These are phyloP conservation scores for Rosa chinensis DNA, from an alignment of 306 rosid species.

Conservation along the genomic window DNA sequence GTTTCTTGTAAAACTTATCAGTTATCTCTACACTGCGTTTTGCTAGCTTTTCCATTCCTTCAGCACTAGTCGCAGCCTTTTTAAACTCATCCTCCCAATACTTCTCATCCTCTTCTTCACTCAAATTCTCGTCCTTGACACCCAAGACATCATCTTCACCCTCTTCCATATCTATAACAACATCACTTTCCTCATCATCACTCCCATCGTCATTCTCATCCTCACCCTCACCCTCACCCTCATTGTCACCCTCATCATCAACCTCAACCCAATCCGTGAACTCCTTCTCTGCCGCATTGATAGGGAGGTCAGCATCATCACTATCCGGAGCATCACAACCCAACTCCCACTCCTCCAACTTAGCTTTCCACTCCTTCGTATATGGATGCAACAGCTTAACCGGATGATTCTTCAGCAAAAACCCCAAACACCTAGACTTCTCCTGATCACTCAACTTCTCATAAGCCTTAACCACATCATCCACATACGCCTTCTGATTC, in stretches of 20 bases:
- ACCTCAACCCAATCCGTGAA: constrained; percentile 81
- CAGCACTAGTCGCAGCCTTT: constrained; percentile 55
- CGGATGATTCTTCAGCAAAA: constrained; percentile 75
- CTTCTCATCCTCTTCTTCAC: constrained; percentile 32
- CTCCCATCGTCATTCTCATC: constrained; percentile 32
- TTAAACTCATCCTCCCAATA: constrained; percentile 59
- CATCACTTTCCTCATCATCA: constrained; percentile 27
- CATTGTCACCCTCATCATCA: constrained; percentile 30
- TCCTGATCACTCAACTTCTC: constrained; percentile 76
- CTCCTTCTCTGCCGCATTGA: constrained; percentile 49
- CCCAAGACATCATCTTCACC: constrained; percentile 20
- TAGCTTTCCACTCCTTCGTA: constrained; percentile 94
- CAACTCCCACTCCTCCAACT: constrained; percentile 87
- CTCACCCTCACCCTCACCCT: constrained; percentile 22
- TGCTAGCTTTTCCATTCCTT: constrained; percentile 64
- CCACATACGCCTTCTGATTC: constrained; percentile 85
- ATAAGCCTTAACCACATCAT: constrained; percentile 83
- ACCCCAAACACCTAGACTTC: constrained; percentile 80
- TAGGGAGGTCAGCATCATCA: constrained; percentile 33
- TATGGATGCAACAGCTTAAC: constrained; percentile 78
- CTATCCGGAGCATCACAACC: constrained; percentile 97
- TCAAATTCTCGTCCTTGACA: constrained; percentile 29
- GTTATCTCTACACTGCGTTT: constrained; percentile 25
- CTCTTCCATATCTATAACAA: constrained; percentile 27
- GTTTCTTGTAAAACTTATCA: constrained; percentile 18